Conservation (phyloP, 1,284 basidiomycete species). For the Pascua sp. region DNA sequence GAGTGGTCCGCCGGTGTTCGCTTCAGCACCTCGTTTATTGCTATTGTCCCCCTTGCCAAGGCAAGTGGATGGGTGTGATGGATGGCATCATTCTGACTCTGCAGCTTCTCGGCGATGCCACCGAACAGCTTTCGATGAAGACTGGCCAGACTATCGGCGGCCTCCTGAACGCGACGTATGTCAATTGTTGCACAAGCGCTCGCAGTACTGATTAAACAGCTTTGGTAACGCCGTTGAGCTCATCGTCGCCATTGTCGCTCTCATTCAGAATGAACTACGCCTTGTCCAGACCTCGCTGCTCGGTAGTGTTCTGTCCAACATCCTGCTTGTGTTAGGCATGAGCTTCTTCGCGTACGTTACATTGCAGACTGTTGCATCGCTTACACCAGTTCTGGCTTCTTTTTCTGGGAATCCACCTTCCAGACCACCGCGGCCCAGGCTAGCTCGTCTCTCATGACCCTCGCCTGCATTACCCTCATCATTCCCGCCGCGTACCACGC, state of each 20-base stretch:
- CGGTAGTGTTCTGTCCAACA: slow-evolving; percentile 71
- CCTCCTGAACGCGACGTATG: slow-evolving; percentile 76
- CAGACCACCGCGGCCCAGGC: slow-evolving; percentile 79
- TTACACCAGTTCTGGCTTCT: slow-evolving; percentile 54
- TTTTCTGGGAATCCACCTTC: slow-evolving; percentile 67
- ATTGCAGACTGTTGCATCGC: slow-evolving; percentile 33
- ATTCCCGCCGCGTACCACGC: slow-evolving; percentile 71
- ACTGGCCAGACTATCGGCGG: slow-evolving; percentile 79
- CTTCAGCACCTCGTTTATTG: slow-evolving; percentile 78
- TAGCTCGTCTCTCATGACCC: slow-evolving; percentile 72
- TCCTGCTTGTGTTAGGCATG: slow-evolving; percentile 80
- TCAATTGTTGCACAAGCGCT: not conserved
- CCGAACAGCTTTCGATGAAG: slow-evolving; percentile 75
- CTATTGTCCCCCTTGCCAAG: slow-evolving; percentile 82
- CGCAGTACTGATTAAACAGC: slow-evolving; percentile 12
- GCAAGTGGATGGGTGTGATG: slow-evolving; percentile 43
- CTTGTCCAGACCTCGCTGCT: slow-evolving; percentile 76
- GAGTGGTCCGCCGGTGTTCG: slow-evolving; percentile 74
- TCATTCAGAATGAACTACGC: slow-evolving; percentile 73
- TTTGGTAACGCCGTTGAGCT: slow-evolving; percentile 59
- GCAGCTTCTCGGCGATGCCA: slow-evolving; percentile 64
- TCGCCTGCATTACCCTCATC: slow-evolving; percentile 83
- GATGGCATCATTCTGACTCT: slow-evolving; percentile 5
- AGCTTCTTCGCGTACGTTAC: slow-evolving; percentile 68
- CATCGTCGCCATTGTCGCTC: slow-evolving; percentile 80